phyloP scores from a whole-genome alignment of 2,329 filamentous ascomycete genomes.

The Trichoderma oligosporum region DNA sequence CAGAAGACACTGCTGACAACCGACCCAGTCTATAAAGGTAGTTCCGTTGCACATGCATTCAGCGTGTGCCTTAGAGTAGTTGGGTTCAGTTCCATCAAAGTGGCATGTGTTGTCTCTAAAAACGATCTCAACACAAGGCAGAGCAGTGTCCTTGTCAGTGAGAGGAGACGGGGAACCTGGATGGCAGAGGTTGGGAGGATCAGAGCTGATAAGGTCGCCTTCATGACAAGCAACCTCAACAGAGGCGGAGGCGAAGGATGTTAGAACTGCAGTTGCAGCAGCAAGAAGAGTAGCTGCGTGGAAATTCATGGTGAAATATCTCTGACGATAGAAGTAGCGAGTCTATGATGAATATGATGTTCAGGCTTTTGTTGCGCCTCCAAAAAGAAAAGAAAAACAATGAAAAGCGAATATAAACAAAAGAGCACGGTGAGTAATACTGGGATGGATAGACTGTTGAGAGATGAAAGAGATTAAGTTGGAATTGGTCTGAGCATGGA shows the following conservation, averaged over 20 bases:
- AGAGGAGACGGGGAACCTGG: constrained; percentile 12
- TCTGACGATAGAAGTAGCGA: background rate
- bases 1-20: constrained; percentile 40
- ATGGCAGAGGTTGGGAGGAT: background rate
- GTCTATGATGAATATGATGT: constrained; percentile 6
- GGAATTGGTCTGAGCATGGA: background rate
- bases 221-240: background rate
- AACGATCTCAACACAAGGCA: constrained; percentile 31
- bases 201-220: background rate
- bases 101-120: constrained; percentile 31
- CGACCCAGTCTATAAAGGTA: constrained; percentile 42
- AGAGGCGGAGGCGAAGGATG: constrained; percentile 18
- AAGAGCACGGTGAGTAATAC: constrained; percentile 11
- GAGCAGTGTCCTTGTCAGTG: constrained; percentile 17
- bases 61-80: constrained; percentile 29
- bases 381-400: background rate
- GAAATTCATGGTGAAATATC: constrained; percentile 22
- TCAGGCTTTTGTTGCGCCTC: background rate
- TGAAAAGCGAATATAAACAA: constrained; percentile 11
- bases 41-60: constrained; percentile 42
- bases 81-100: constrained; percentile 28
- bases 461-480: background rate
- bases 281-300: constrained; percentile 8
- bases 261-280: constrained; percentile 19
- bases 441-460: constrained; percentile 1